These are phyloP conservation scores for Triticum aestivum DNA, from an alignment of 176 grass and related monocot species.

Conservation along the genomic window DNA sequence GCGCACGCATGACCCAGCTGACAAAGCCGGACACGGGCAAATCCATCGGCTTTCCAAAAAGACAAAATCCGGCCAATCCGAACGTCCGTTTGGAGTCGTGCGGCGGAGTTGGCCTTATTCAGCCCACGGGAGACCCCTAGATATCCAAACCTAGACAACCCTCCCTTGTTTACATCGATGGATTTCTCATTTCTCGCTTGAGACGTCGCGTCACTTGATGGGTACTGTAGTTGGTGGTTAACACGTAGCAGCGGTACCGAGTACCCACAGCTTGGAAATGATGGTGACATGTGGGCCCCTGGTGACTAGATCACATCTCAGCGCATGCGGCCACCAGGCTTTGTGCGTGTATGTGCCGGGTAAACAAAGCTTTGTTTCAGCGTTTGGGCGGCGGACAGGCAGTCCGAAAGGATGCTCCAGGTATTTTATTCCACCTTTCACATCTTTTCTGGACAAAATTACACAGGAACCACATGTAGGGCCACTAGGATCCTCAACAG, in stretches of 20 bases:
- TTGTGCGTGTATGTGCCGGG: neutral
- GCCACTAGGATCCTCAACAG: neutral
- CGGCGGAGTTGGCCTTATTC: neutral
- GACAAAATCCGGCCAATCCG: too few species aligned
- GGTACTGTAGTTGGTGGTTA: slow-evolving; percentile 25
- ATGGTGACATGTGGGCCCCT: slow-evolving; percentile 26
- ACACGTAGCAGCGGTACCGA: neutral
- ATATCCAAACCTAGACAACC: neutral
- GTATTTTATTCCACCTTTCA: neutral
- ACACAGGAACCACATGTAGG: neutral
- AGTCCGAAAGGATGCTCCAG: slow-evolving; percentile 3
- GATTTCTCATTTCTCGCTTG: neutral
- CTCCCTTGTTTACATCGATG: neutral
- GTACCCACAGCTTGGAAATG: neutral
- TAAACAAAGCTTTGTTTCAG: slow-evolving; percentile 13
- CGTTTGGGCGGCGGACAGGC: neutral
- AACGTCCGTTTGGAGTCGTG: too few species aligned
- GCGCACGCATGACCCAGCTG: too few species aligned
- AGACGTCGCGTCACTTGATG: neutral
- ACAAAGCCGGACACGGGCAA: too few species aligned
- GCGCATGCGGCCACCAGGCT: slow-evolving; percentile 23
- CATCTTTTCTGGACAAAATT: neutral
- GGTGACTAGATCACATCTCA: slow-evolving; percentile 37
- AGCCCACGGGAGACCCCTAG: neutral
- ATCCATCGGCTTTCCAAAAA: too few species aligned